Evolutionary conservation across 257 asterid genomes (phyloP).

Genomic region (Verbascum thapsus): DNA sequence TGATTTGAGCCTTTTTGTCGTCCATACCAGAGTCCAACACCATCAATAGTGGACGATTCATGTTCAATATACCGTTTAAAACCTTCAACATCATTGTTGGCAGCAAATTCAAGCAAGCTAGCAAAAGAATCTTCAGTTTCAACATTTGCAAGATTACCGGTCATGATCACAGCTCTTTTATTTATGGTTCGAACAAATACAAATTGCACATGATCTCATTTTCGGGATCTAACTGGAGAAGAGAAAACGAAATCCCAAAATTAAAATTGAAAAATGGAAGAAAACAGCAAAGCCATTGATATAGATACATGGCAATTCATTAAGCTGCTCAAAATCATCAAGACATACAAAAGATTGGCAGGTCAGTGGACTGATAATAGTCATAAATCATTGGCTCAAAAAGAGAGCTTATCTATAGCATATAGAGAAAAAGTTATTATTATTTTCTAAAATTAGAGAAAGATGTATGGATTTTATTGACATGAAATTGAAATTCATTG

Average conservation of each 20-base stretch:
- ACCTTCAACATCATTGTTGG: constrained; percentile 50
- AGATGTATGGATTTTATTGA: no score
- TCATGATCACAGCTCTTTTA: constrained; percentile 24
- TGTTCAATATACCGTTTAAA: constrained; percentile 34
- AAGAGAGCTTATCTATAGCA: no score
- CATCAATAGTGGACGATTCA: constrained; percentile 43
- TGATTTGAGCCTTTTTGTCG: constrained; percentile 53
- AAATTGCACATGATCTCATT: constrained; percentile 31
- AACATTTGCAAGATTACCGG: constrained; percentile 35
- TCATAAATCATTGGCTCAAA: no score
- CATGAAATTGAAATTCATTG: no score
- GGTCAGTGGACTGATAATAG: no score
- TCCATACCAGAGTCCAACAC: constrained; percentile 60
- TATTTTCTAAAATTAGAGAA: no score
- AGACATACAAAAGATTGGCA: no score
- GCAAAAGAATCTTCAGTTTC: constrained; percentile 44
- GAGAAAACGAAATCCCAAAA: not conserved
- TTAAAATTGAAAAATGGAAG: no score
- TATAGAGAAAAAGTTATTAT: no score
- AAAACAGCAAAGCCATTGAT: not conserved
- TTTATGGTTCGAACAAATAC: constrained; percentile 24
- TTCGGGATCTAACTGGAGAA: constrained; percentile 32
- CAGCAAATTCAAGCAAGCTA: constrained; percentile 58
- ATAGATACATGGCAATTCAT: no score
- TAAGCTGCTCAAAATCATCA: no score